Conservation (phyloP, 108 stramenopile species). For the Chaetoceros muelleri region DNA sequence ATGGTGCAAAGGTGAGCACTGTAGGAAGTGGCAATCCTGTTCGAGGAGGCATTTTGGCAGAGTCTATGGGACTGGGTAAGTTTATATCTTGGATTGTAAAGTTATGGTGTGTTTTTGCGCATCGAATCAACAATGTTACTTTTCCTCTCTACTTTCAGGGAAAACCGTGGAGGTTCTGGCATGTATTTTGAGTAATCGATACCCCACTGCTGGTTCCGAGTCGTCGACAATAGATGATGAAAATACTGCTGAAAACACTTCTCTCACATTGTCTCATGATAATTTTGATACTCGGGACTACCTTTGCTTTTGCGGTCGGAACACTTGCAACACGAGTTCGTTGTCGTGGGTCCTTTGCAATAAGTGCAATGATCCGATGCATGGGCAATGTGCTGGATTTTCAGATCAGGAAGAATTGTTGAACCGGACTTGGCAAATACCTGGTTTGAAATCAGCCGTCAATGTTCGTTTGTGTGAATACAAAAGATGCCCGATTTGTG, state of each 20-base stretch:
- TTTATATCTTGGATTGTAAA: slow-evolving; percentile 38
- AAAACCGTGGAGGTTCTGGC: slow-evolving; percentile 31
- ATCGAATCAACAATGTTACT: not conserved
- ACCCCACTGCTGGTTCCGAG: slow-evolving; percentile 4
- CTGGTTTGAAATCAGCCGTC: too few relatives aligned
- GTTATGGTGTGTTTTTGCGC: slow-evolving; percentile 1
- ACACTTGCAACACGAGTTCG: slow-evolving; percentile 5
- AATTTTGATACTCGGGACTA: slow-evolving; percentile 1
- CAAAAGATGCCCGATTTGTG: slow-evolving; percentile 26
- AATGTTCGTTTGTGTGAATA: too few relatives aligned
- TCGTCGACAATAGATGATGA: not conserved
- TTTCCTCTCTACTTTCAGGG: not conserved
- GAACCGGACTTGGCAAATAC: too few relatives aligned
- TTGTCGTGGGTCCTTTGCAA: slow-evolving; percentile 19
- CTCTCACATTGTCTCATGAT: not conserved
- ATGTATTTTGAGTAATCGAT: slow-evolving; percentile 41
- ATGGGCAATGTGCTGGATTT: slow-evolving; percentile 23
- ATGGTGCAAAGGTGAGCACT: slow-evolving; percentile 22
- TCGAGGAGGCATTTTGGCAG: slow-evolving; percentile 51
- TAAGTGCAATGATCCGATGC: slow-evolving; percentile 26
- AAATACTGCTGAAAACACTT: not conserved
- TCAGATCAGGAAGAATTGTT: not conserved
- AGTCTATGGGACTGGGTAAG: slow-evolving; percentile 59
- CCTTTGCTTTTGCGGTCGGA: slow-evolving; percentile 28
- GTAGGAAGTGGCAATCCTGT: slow-evolving; percentile 3